Evolutionary conservation across 2,329 filamentous ascomycete species (phyloP).

Genomic region (Paraconiothyrium sp.): DNA sequence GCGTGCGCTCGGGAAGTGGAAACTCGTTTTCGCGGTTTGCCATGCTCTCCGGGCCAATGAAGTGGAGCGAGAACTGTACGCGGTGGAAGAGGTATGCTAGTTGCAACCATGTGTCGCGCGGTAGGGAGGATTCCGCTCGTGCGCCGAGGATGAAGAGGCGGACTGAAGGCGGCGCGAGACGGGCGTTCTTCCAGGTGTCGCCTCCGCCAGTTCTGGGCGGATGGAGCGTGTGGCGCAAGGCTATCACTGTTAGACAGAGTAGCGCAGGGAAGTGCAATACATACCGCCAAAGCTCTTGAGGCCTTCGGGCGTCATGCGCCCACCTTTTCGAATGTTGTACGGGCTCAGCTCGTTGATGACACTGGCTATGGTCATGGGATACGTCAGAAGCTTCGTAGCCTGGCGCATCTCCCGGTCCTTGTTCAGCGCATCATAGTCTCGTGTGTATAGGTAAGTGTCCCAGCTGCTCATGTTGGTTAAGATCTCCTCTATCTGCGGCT

Average conservation of each 20-base stretch:
- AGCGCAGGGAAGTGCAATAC: conserved; percentile 43
- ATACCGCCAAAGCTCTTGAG: conserved; percentile 92
- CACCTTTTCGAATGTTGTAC: conserved; percentile 79
- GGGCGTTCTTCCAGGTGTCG: conserved; percentile 77
- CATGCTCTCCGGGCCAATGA: conserved; percentile 97
- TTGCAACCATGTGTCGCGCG: conserved; percentile 92
- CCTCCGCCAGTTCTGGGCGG: conserved; percentile 83
- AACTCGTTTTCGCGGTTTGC: conserved; percentile 92
- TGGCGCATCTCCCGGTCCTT: conserved; percentile 91
- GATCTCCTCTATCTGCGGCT: conserved; percentile 88
- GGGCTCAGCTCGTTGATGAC: conserved; percentile 94
- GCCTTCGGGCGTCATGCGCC: conserved; percentile 84
- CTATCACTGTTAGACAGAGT: conserved; percentile 56
- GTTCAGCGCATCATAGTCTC: conserved; percentile 91
- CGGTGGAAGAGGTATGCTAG: conserved; percentile 94
- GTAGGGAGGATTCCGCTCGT: conserved; percentile 95
- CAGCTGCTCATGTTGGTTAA: conserved; percentile 98
- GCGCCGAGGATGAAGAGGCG: conserved; percentile 93
- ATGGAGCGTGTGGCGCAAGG: conserved; percentile 91
- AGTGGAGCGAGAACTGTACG: conserved; percentile 87
- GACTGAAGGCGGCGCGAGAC: conserved; percentile 85
- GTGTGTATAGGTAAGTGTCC: conserved; percentile 95
- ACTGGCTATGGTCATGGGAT: conserved; percentile 90
- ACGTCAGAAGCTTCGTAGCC: conserved; percentile 90
- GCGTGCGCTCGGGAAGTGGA: conserved; percentile 84